Evolutionary conservation across 148 eudicot genomes (phyloP).

Genomic region (Pharnaceum exiguum): DNA sequence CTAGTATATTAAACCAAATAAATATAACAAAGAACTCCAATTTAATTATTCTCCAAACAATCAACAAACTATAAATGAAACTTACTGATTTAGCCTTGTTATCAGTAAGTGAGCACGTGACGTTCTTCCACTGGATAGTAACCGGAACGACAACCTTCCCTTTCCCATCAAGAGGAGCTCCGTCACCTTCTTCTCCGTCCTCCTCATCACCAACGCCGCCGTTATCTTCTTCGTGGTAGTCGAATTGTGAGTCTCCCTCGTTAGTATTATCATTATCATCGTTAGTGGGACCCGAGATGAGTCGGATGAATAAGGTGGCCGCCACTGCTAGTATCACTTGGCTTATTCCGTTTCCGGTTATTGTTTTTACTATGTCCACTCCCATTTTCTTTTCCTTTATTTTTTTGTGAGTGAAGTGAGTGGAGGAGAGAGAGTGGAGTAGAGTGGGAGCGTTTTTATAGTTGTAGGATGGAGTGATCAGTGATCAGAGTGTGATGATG

Average conservation of each 20-base stretch:
- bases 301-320: slow-evolving; percentile 69
- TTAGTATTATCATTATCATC: too few species aligned
- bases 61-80: neutral
- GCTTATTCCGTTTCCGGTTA: slow-evolving; percentile 50
- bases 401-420: too few species aligned
- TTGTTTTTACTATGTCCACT: slow-evolving; percentile 16
- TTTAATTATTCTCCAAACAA: neutral
- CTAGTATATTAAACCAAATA: neutral
- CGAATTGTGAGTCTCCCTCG: too few species aligned
- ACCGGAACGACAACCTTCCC: slow-evolving; percentile 70
- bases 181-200: slow-evolving; percentile 21
- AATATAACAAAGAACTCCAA: neutral
- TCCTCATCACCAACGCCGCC: slow-evolving; percentile 18
- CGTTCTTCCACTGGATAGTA: slow-evolving; percentile 69
- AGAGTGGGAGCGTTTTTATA: too few species aligned
- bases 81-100: slow-evolving; percentile 57
- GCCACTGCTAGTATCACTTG: slow-evolving; percentile 71
- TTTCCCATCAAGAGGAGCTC: slow-evolving; percentile 33
- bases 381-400: slow-evolving; percentile 25
- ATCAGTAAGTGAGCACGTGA: slow-evolving; percentile 63
- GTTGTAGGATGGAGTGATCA: too few species aligned
- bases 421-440: too few species aligned
- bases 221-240: slow-evolving; percentile 16
- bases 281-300: slow-evolving; percentile 50
- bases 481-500: too few species aligned